phyloP scores from a whole-genome alignment of 2,329 filamentous ascomycete genomes.

The Gnomoniopsis sp. region DNA sequence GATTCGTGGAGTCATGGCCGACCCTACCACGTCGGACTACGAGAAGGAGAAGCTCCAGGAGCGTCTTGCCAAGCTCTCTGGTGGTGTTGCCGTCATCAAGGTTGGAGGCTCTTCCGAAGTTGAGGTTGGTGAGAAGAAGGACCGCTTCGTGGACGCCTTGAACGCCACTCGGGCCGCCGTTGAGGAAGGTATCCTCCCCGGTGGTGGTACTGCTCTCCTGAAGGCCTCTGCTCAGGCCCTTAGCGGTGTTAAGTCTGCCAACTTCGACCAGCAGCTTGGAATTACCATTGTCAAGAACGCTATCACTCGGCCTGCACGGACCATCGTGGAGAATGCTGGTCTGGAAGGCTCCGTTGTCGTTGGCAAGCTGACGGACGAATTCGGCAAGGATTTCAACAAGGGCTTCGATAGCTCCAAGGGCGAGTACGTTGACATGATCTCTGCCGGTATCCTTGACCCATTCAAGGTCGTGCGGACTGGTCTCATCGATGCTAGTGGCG shows the following conservation, averaged over 20 bases:
- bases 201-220: slow-evolving; percentile 95
- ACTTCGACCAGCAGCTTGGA: slow-evolving; percentile 99
- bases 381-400: slow-evolving; percentile 90
- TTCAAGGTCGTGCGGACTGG: slow-evolving; percentile 99
- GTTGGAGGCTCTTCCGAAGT: slow-evolving; percentile 97
- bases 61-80: slow-evolving; percentile 97
- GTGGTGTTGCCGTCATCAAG: slow-evolving; percentile 99
- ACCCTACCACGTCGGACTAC: slow-evolving; percentile 94
- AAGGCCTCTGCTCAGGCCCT: slow-evolving; percentile 94
- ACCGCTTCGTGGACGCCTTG: slow-evolving; percentile 95
- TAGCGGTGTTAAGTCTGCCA: slow-evolving; percentile 75
- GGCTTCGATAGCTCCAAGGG: slow-evolving; percentile 95
- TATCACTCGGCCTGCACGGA: slow-evolving; percentile 91
- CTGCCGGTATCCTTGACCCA: slow-evolving; percentile 93
- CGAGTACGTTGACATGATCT: slow-evolving; percentile 99
- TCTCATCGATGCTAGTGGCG: slow-evolving; percentile 89
- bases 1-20: slow-evolving; percentile 94
- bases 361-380: slow-evolving; percentile 97
- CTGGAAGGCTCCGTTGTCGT: slow-evolving; percentile 94
- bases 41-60: slow-evolving; percentile 99
- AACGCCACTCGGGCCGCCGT: slow-evolving; percentile 98
- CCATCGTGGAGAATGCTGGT: slow-evolving; percentile 96
- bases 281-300: slow-evolving; percentile 97
- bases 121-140: slow-evolving; percentile 99
- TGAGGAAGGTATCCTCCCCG: slow-evolving; percentile 97